These are phyloP conservation scores for Talaromyces sp. DNA, from an alignment of 2,329 filamentous ascomycete species.

Conservation along the genomic window DNA sequence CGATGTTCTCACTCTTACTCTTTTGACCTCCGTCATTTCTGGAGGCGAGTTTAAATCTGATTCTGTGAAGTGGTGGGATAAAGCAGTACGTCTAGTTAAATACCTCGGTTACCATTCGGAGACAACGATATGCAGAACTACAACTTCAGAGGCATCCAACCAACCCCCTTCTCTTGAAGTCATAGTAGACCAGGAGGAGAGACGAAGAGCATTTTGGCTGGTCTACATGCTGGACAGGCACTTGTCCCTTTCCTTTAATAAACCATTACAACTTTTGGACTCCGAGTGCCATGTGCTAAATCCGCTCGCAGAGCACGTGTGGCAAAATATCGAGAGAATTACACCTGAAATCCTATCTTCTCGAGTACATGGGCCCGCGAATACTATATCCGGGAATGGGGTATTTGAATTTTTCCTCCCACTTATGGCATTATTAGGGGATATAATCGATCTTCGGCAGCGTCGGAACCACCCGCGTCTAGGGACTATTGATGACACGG, in stretches of 20 bases:
- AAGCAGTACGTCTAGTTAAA: slow-evolving; percentile 36
- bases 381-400: slow-evolving; percentile 33
- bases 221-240: slow-evolving; percentile 46
- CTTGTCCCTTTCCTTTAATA: slow-evolving; percentile 45
- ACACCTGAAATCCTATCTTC: background rate
- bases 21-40: slow-evolving; percentile 44
- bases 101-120: slow-evolving; percentile 35
- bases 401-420: slow-evolving; percentile 50
- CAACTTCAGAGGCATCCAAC: slow-evolving; percentile 1
- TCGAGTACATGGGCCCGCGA: slow-evolving; percentile 30
- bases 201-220: slow-evolving; percentile 45
- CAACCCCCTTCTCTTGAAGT: slow-evolving; percentile 16
- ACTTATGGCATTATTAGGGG: slow-evolving; percentile 45
- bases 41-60: slow-evolving; percentile 47
- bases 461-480: slow-evolving; percentile 40
- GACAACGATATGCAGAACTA: slow-evolving; percentile 24
- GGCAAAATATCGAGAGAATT: background rate
- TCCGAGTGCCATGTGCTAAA: slow-evolving; percentile 40
- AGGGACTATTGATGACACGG: slow-evolving; percentile 30
- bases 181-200: slow-evolving; percentile 44
- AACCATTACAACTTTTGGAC: slow-evolving; percentile 41
- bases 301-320: slow-evolving; percentile 1
- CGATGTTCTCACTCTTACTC: slow-evolving; percentile 42
- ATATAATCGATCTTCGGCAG: slow-evolving; percentile 46
- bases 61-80: slow-evolving; percentile 45